Evolutionary conservation across 352 stramenopile species (phyloP), one percentile per base, ranked within the genome.

Genomic region (Phytophthora fragariae): DNA sequence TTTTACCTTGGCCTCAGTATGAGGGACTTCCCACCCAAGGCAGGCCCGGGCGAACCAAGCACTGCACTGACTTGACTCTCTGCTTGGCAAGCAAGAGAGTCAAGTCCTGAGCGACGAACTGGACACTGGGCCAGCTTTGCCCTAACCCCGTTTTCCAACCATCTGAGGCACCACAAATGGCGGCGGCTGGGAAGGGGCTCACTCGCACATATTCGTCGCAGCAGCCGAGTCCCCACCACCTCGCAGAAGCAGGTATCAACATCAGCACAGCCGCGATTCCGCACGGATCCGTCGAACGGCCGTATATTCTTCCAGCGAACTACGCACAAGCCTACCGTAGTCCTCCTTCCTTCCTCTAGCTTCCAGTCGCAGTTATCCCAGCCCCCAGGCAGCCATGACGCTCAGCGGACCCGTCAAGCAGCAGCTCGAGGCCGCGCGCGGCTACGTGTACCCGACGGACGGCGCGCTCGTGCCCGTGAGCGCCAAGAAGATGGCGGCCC

Each of bases 381-480:
- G 17, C 21, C 72, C 21, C 58, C 58, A 72, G 14, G n/a, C 37
- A 46, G 37, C 37, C 58, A 88, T 86, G 81, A 86, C 79, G 65
- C 78, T 88, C 55, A 75, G 69, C 47, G 81, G 74, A 6, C 79
- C 72, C 41, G 72, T 89, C 6, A 84, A 86, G 73, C 80, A 85
- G 76, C 79, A 82, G 70, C 80, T 86, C 27, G 80, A 86, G 53
- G 60, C 71, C 35, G 62, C 72, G 57, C 77, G 68, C 49, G 72
- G 75, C 52, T 82, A 80, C 62, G 68, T 86, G 61, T 86, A 81
- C 59, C 75, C 77, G 61, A 73, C 69, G 37, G 71, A 77, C 24
- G 54, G 63, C 19, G 81, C 87, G 49, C 71, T 94, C 27, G 85
- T 92, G 68, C 76, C 84, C 21, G 57, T 87, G 57, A 79, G 59